Evolutionary conservation across 768 basidiomycete species (phyloP), one percentile per base, ranked within the genome.

Genomic region (Termitomyces sp.): DNA sequence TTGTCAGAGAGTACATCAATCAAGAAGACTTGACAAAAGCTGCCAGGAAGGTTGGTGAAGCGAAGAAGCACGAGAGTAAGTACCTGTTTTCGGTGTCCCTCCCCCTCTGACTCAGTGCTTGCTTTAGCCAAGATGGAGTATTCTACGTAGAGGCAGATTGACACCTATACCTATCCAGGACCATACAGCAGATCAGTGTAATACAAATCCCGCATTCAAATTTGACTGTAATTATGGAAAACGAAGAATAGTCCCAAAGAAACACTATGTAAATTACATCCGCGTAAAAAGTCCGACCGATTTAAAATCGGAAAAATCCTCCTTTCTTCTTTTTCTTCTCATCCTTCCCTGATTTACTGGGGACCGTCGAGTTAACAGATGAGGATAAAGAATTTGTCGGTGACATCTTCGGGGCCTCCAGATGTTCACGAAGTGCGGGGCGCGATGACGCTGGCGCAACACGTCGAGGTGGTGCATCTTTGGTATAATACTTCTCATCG

Each of bases 11-110:
- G 68, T 95, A 93, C 64, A 78, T 95, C 57, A 88, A 84, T 54
- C 96, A 99, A 72, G 96, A 98, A 69, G 96, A 99, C 74, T 78
- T 97, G 57, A 93, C 90, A 61, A 98, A 98, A 77, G 96, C 96
- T 18, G 93, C 92, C 43, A 82, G 97, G 64, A 99, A 99, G 71
- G 88, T 98, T 20, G 85, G 87, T 44, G 96, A 98, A 67, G 92
- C 94, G 16, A 98, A 98, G 86, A 98, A 98, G 73, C 95, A 97
- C 67, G 95, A 98, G 78, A 92, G 92, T 92, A 69, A 76, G 91
- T 18, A n/a, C 18, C 44, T 33, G 30, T 33, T 28, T 33, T 23
- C 23, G 20, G 13, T 36, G 35, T 51, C 38, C 12, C 16, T 40
- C 26, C 12, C 13, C 10, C 33, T 40, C 20, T 26, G 23, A 57